Conservation (phyloP, 768 basidiomycete species). For the Phaeolepiota aurea region DNA sequence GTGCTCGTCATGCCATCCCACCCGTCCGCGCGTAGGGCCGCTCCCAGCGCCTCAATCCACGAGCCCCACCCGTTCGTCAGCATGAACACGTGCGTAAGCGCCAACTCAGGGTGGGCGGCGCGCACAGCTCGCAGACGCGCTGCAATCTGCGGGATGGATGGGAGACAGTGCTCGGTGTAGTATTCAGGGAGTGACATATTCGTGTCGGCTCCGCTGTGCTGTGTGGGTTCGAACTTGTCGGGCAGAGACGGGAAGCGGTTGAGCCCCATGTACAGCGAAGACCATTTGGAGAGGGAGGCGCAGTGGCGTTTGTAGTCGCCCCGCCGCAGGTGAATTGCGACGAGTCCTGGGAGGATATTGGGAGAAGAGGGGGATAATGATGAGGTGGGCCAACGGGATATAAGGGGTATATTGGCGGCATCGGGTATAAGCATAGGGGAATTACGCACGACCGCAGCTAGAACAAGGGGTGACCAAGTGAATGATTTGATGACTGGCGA, state of each 20-base stretch:
- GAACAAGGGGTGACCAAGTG: conserved; percentile 2
- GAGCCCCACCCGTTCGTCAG: conserved; percentile 44
- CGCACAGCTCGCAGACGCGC: conserved; percentile 24
- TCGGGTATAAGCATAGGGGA: background rate
- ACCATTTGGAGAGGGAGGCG: conserved; percentile 36
- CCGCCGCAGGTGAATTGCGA: conserved; percentile 48
- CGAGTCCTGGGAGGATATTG: conserved; percentile 17
- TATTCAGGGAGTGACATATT: conserved; percentile 12
- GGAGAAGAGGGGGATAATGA: background rate
- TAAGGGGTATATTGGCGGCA: background rate
- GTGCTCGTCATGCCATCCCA: conserved; percentile 42
- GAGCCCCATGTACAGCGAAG: conserved; percentile 38
- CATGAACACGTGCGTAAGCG: conserved; percentile 29
- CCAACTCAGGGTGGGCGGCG: conserved; percentile 5
- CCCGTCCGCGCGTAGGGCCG: conserved; percentile 32
- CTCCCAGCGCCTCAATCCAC: conserved; percentile 28
- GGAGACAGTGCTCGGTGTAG: conserved; percentile 35
- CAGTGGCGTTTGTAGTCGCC: conserved; percentile 55
- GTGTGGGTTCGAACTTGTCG: conserved; percentile 29
- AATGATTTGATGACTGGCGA: conserved; percentile 1
- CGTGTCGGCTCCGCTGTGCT: background rate
- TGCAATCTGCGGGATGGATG: conserved; percentile 32
- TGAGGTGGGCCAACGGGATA: background rate
- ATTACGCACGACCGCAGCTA: background rate
- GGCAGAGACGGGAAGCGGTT: conserved; percentile 31